Conservation (phyloP, 768 basidiomycete genomes). For the Clitopilus passeckerianus region DNA sequence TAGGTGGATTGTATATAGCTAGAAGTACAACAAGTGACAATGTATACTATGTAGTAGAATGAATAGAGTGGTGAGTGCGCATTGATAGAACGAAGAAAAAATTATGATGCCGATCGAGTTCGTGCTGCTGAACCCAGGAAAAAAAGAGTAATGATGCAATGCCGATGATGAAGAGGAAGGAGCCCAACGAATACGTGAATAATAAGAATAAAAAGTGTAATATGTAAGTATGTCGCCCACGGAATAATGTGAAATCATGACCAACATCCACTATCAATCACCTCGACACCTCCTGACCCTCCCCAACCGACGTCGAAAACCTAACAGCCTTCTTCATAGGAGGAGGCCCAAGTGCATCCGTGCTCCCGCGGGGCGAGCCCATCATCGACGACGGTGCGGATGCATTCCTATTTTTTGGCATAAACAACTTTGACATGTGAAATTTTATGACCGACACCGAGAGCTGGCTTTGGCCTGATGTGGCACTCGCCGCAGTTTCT, state of each 20-base stretch:
- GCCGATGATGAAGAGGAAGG: neutral
- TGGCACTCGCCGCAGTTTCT: constrained; percentile 4
- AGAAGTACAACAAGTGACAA: neutral
- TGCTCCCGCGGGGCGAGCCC: constrained; percentile 18
- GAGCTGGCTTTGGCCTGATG: constrained; percentile 13
- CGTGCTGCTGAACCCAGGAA: neutral
- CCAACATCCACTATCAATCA: neutral
- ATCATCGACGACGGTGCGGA: constrained; percentile 28
- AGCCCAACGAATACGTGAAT: neutral
- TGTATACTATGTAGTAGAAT: neutral
- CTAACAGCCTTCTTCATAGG: constrained; percentile 53
- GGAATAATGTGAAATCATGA: neutral
- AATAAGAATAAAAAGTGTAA: neutral
- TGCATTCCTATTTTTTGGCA: constrained; percentile 35
- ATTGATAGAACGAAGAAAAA: neutral
- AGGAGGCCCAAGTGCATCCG: constrained; percentile 4
- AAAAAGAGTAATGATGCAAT: neutral
- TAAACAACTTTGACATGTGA: constrained; percentile 50
- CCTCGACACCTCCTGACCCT: constrained; percentile 9
- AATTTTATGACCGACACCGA: constrained; percentile 30
- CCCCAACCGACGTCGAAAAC: constrained; percentile 43
- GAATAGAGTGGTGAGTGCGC: neutral
- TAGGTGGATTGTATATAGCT: neutral
- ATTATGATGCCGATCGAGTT: neutral
- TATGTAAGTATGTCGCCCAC: neutral